Evolutionary conservation across 2,329 filamentous ascomycete species (phyloP), one percentile per base, ranked within the genome.

Genomic region (Calonectria pseudoturangicola): DNA sequence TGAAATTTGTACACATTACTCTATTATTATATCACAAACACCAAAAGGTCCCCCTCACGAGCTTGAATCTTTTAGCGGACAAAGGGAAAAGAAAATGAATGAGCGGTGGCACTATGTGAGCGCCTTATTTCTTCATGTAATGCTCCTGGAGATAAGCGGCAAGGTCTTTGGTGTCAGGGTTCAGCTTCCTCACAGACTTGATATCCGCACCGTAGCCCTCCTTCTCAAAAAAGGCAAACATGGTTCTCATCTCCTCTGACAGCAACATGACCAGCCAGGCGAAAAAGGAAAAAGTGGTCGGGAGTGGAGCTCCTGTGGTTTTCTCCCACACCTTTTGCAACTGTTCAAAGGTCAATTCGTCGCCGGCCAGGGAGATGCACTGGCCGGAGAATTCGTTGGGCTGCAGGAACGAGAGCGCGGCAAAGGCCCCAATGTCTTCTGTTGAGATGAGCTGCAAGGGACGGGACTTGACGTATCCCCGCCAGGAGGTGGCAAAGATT

Each of bases 341-440:
- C 66, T 86, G 76, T 1, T 77, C 73, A 25, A 81, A 80, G 2
- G 80, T 84, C 56, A 85, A 69, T 68, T 87, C 85, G 63, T 87
- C 85, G 4, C 85, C 85, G 0, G 84, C 86, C 1, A 87, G 74
- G 4, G 83, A 82, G 21, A 86, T 73, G 3, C 77, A 80, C 70
- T 76, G 76, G 8, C 77, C 77, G 21, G 68, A 78, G 73, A 81
- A 86, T 27, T 73, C 39, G 0, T 80, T 80, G 0, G 83, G 82
- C n/a, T 83, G 67, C 3, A 79, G n/a, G 60, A 86, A 80, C 0
- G 84, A 83, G 73, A 82, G 73, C 1, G 84, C 85, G 7, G 80
- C 84, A 68, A 85, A 83, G 21, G 78, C 60, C 25, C 85, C 85
- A 66, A 86, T 84, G 76, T 87, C 85, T 18, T 79, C 75, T 2